phyloP scores from a whole-genome alignment of 768 basidiomycete species.

The Amyloporia xantha region DNA sequence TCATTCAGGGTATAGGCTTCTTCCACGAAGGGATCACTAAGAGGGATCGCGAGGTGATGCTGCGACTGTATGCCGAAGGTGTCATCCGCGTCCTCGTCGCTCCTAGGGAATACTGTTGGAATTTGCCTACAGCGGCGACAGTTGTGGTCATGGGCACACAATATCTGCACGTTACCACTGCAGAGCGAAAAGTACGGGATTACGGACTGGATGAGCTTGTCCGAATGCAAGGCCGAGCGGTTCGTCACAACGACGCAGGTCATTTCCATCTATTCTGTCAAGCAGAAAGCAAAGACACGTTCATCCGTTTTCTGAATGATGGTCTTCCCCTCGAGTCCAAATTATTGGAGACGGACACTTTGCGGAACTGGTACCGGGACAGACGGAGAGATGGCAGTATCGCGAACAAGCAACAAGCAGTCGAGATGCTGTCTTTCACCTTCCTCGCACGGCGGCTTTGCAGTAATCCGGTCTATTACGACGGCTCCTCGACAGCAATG shows the following conservation, averaged over 20 bases:
- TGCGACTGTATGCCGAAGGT: conserved; percentile 79
- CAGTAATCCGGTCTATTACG: conserved; percentile 85
- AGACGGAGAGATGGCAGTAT: conserved; percentile 34
- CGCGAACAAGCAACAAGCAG: conserved; percentile 53
- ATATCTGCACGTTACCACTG: conserved; percentile 49
- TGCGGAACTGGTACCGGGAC: conserved; percentile 43
- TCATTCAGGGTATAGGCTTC: conserved; percentile 84
- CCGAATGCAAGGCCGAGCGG: conserved; percentile 87
- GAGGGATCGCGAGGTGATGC: conserved; percentile 61
- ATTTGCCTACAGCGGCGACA: conserved; percentile 75
- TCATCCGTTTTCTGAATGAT: conserved; percentile 77
- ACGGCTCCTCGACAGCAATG: conserved; percentile 36
- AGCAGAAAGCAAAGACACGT: conserved; percentile 73
- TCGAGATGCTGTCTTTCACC: conserved; percentile 77
- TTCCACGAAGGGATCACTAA: conserved; percentile 69
- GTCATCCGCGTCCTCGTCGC: conserved; percentile 75
- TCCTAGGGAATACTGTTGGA: conserved; percentile 83
- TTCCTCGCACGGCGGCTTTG: conserved; percentile 66
- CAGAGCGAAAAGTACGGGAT: conserved; percentile 67
- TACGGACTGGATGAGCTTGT: conserved; percentile 79
- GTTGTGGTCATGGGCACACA: conserved; percentile 94
- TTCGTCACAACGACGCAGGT: conserved; percentile 47
- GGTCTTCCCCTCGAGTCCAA: conserved; percentile 88
- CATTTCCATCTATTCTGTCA: conserved; percentile 88
- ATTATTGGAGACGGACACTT: conserved; percentile 43